Base-by-base conservation (phyloP, 139 green algal species). In the Desmodesmus armatus region DNA sequence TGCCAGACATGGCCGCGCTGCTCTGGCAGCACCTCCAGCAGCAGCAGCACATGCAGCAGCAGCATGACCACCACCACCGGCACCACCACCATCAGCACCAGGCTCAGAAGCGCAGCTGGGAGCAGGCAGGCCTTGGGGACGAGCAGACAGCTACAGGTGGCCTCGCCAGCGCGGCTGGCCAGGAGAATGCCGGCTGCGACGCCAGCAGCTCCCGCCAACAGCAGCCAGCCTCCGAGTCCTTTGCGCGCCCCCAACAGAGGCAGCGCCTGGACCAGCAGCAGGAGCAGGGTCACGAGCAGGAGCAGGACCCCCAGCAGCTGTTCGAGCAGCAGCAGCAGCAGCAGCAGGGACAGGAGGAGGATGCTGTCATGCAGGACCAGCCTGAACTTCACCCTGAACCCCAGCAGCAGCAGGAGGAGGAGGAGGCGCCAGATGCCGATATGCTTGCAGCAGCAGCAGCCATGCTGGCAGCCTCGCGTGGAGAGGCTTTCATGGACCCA, bases 281-380 rank as follows among this genome's bases (percentile, higher is more conserved):
- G 13, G 11, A 69, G 60, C 25, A 69, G 27, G 35, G 33, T 41
- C 71, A 78, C 41, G 41, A 78, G 71, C 71, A 78, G 41, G 40
- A 63, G 27, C 71, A 43, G 21, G 41, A 78, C 41, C 31, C 60
- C 21, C 40, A 63, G 43, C 41, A 62, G 71, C 41, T 62, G 11
- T 27, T 25, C 25, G 33, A 41, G 29, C 44, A 39, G 21, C 11
- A 4, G 13, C 69, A 35, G 21, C 67, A 25, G n/a, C 40, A 78
- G 27, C 70, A 62, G 70, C 71, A 79, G 43, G 43, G 41, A 37
- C 35, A 75, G 63, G 29, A 44, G n/a, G 29, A 72, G 21, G 72
- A 80, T 82, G 51, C 33, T 39, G 51, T 71, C 27, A 67, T 80
- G 73, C 73, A 71, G 25, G 75, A n/a, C n/a, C n/a, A n/a, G n/a